Conservation (phyloP, 2,329 filamentous ascomycete genomes). For the Ilyonectria mors-panacis region DNA sequence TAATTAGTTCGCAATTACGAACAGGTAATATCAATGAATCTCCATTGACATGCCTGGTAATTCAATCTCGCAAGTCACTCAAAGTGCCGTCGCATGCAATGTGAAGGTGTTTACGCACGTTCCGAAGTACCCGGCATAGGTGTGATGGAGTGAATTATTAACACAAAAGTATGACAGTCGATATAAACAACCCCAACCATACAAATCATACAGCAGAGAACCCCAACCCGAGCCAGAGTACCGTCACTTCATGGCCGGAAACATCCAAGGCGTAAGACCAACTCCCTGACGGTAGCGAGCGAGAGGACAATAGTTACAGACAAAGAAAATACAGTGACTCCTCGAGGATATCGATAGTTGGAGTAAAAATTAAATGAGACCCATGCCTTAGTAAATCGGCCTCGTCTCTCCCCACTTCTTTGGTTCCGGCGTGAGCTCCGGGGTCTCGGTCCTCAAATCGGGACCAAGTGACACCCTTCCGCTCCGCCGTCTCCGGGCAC, state of each 20-base stretch:
- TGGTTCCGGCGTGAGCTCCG: slow-evolving; percentile 45
- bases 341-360: slow-evolving; percentile 24
- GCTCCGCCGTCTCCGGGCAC: slow-evolving; percentile 64
- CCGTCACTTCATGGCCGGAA: slow-evolving; percentile 31
- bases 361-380: slow-evolving; percentile 23
- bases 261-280: slow-evolving; percentile 35
- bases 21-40: slow-evolving; percentile 5
- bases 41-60: neutral
- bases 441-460: slow-evolving; percentile 56
- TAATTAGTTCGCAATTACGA: slow-evolving; percentile 22
- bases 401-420: slow-evolving; percentile 61
- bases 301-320: slow-evolving; percentile 28
- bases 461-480: slow-evolving; percentile 65
- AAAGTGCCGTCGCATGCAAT: neutral
- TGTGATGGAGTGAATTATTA: slow-evolving; percentile 11
- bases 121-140: too few relatives aligned
- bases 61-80: neutral
- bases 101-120: neutral
- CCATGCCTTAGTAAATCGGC: slow-evolving; percentile 56
- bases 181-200: slow-evolving; percentile 33
- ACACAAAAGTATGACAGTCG: slow-evolving; percentile 20
- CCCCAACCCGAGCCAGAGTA: slow-evolving; percentile 41
- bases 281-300: slow-evolving; percentile 18
- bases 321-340: slow-evolving; percentile 33
- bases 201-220: slow-evolving; percentile 32